These are phyloP conservation scores for Oryza coarctata DNA, from an alignment of 176 grass and related monocot species.

Conservation along the genomic window DNA sequence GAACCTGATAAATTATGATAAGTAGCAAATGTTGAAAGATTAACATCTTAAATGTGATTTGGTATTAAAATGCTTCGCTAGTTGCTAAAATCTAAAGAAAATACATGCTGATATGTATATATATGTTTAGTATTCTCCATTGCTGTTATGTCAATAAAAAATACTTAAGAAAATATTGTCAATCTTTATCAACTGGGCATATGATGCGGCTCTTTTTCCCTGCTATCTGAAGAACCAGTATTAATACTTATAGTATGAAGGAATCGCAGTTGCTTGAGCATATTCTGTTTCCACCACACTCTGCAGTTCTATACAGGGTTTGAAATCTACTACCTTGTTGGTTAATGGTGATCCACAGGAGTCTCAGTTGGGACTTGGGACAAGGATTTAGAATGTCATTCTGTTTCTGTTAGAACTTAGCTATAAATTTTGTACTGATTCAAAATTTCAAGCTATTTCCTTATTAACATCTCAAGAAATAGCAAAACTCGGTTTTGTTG, in stretches of 20 bases:
- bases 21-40: neutral
- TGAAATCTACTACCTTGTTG: neutral
- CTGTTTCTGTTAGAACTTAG: neutral
- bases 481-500: neutral
- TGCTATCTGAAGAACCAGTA: neutral
- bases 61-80: neutral
- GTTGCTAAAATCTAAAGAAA: neutral
- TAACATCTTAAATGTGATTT: neutral
- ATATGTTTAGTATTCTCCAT: neutral
- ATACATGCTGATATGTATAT: neutral
- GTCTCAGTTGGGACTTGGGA: neutral
- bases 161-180: neutral
- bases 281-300: neutral
- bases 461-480: neutral
- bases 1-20: slow-evolving; percentile 9
- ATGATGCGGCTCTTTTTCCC: neutral
- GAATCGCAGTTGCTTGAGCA: neutral
- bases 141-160: neutral
- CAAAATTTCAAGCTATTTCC: neutral
- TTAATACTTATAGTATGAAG: neutral
- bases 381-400: neutral
- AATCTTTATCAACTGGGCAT: neutral
- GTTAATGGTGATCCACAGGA: neutral
- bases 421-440: neutral
- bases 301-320: neutral